phyloP scores from a whole-genome alignment of 2,329 filamentous ascomycete species.

The Neonectria coccinea region DNA sequence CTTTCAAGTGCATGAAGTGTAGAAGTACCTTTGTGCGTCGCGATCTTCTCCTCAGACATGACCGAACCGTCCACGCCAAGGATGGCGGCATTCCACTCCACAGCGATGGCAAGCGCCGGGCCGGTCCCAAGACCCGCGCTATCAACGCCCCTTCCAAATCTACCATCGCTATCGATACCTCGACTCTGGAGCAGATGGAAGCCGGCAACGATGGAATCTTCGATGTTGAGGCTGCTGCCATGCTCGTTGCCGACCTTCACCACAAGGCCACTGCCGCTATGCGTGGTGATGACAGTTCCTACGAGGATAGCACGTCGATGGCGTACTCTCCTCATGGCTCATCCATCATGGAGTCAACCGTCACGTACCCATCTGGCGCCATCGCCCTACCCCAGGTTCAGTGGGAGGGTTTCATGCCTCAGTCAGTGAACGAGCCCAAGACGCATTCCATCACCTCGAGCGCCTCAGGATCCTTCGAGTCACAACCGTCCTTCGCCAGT shows the following conservation, averaged over 20 bases:
- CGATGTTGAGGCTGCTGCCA: constrained; percentile 96
- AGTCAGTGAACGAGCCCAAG: constrained; percentile 77
- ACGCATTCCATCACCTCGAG: constrained; percentile 78
- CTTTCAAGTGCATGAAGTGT: constrained; percentile 99
- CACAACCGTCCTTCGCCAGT: constrained; percentile 71
- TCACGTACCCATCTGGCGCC: constrained; percentile 80
- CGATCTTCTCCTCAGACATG: constrained; percentile 94
- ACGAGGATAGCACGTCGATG: constrained; percentile 70
- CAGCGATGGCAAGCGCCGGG: constrained; percentile 91
- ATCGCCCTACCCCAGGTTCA: constrained; percentile 88
- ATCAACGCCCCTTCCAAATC: constrained; percentile 78
- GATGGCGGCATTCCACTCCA: constrained; percentile 94
- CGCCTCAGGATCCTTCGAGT: constrained; percentile 74
- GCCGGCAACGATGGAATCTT: constrained; percentile 90
- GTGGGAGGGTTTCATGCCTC: constrained; percentile 90
- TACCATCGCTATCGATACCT: constrained; percentile 82
- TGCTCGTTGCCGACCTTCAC: constrained; percentile 98
- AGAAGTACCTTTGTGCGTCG: constrained; percentile 97
- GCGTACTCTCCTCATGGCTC: constrained; percentile 79
- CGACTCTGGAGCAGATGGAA: constrained; percentile 92
- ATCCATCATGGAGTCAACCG: constrained; percentile 80
- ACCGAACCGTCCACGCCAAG: constrained; percentile 98
- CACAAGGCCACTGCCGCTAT: constrained; percentile 88
- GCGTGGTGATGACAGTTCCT: constrained; percentile 67
- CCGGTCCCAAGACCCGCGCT: constrained; percentile 74